Evolutionary conservation across 2,329 filamentous ascomycete species (phyloP).

Genomic region (Cercospora janseana): DNA sequence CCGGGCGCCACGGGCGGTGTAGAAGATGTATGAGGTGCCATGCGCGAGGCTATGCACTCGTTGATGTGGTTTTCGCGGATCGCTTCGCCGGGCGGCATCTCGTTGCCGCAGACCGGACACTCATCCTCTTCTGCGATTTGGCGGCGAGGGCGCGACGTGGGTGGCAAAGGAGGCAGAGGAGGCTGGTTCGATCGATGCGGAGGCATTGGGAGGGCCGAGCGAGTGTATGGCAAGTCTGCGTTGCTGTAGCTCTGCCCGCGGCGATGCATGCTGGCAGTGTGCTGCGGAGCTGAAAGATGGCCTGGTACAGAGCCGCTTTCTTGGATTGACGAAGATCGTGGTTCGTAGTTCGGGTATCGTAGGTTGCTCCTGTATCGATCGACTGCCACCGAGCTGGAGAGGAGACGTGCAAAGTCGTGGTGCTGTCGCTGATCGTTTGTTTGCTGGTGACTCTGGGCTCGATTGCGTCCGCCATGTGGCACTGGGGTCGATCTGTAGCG

Average conservation of each 20-base stretch:
- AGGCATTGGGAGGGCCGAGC: background rate
- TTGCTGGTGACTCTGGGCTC: conserved; percentile 9
- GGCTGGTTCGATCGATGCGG: background rate
- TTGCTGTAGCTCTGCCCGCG: conserved; percentile 6
- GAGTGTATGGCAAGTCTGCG: background rate
- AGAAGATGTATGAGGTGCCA: conserved; percentile 17
- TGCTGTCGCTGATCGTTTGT: conserved; percentile 5
- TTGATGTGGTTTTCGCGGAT: conserved; percentile 47
- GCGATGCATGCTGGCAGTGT: conserved; percentile 2
- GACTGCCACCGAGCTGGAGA: background rate
- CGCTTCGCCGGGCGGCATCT: conserved; percentile 59
- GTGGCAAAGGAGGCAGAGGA: background rate
- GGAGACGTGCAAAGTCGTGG: conserved; percentile 2
- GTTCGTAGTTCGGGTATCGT: background rate
- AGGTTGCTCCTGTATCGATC: conserved; percentile 4
- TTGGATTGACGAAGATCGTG: background rate
- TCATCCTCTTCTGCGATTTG: conserved; percentile 66
- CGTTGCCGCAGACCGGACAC: conserved; percentile 72
- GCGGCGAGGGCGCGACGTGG: conserved; percentile 25
- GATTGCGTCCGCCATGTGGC: conserved; percentile 9
- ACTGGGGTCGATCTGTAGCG: conserved; percentile 8
- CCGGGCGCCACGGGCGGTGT: conserved; percentile 20
- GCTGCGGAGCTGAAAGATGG: background rate
- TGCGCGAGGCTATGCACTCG: conserved; percentile 34
- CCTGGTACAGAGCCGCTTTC: background rate